Evolutionary conservation across 2,329 filamentous ascomycete species (phyloP).

Genomic region (Bipolaris cookei): DNA sequence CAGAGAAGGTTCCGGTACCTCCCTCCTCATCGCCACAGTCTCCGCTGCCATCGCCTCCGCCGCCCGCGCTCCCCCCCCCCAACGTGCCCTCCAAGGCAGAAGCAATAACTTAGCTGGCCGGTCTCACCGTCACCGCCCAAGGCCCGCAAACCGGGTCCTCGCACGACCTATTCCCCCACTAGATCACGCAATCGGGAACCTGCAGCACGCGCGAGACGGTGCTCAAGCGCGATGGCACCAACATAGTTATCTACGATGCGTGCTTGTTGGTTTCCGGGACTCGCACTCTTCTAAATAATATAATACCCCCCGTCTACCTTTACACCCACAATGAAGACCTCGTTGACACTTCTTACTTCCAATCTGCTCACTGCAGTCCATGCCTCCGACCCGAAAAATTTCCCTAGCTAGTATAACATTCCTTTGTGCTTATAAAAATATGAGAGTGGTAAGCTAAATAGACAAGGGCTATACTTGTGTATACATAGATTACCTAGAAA

Average conservation of each 20-base stretch:
- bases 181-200: slow-evolving; percentile 63
- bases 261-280: slow-evolving; percentile 72
- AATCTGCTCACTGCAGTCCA: no score
- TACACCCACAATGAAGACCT: no score
- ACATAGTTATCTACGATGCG: slow-evolving; percentile 63
- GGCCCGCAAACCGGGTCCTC: slow-evolving; percentile 64
- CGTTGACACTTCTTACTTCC: no score
- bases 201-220: slow-evolving; percentile 79
- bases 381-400: no score
- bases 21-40: slow-evolving; percentile 28
- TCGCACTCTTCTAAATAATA: no score
- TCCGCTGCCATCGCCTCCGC: slow-evolving; percentile 35
- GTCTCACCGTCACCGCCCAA: slow-evolving; percentile 63
- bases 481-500: no score
- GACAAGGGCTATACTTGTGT: no score
- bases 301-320: no score
- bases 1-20: neutral
- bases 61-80: slow-evolving; percentile 58
- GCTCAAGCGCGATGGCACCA: slow-evolving; percentile 73
- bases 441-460: no score
- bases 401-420: no score
- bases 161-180: slow-evolving; percentile 73
- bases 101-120: slow-evolving; percentile 64
- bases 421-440: no score
- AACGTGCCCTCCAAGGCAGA: slow-evolving; percentile 66